Conservation (phyloP, 352 stramenopile species). For the Phytophthora tubulina region DNA sequence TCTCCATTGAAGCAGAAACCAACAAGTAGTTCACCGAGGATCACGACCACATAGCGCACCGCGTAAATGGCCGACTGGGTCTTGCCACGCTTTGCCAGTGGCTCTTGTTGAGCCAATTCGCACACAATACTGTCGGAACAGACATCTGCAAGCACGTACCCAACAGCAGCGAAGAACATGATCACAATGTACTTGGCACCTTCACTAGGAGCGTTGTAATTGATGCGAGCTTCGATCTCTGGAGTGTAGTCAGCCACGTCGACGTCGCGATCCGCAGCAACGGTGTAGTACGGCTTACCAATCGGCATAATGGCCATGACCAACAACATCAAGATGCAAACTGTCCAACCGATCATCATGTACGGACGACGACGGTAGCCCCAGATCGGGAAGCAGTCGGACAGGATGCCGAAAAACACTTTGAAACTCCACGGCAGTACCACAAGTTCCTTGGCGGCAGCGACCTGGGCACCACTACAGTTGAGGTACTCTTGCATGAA, state of each 20-base stretch:
- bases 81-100: constrained; percentile 49
- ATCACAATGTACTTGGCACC: constrained; percentile 47
- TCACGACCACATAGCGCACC: constrained; percentile 36
- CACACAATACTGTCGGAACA: constrained; percentile 61
- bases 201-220: constrained; percentile 39
- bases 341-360: constrained; percentile 64
- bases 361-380: constrained; percentile 66
- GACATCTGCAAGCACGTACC: constrained; percentile 69
- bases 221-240: constrained; percentile 42
- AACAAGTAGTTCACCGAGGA: constrained; percentile 44
- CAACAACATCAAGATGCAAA: constrained; percentile 54
- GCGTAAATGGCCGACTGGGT: constrained; percentile 51
- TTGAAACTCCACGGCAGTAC: constrained; percentile 67
- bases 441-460: constrained; percentile 49
- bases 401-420: constrained; percentile 44
- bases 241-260: constrained; percentile 34
- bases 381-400: constrained; percentile 49
- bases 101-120: constrained; percentile 60
- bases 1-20: constrained; percentile 62
- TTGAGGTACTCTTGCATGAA: constrained; percentile 56
- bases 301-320: constrained; percentile 50
- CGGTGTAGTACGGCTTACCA: constrained; percentile 58
- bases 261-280: constrained; percentile 31
- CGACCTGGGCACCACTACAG: constrained; percentile 47
- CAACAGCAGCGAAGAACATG: constrained; percentile 59